These are phyloP conservation scores for Trichosporon asahii DNA, from an alignment of 1,284 basidiomycete species.

Conservation along the genomic window DNA sequence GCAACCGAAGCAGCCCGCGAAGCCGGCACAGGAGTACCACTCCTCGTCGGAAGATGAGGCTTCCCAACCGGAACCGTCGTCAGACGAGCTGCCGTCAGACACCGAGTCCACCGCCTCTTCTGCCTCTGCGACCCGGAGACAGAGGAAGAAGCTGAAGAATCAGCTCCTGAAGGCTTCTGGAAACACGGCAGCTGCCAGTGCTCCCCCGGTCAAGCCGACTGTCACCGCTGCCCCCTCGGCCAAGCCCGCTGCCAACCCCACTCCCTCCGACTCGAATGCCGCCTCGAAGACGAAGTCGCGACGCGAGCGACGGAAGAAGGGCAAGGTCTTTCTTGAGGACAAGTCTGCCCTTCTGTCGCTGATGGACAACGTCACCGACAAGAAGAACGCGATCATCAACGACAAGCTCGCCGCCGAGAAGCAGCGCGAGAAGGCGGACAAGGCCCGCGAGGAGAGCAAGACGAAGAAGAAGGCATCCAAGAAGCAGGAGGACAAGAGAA, in stretches of 20 bases:
- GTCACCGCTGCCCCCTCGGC: not conserved
- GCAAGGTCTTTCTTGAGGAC: conserved; percentile 48
- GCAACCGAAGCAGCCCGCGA: not conserved
- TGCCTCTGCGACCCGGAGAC: not conserved
- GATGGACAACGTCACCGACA: conserved; percentile 31
- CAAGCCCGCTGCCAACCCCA: not conserved
- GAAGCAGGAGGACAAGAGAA: conserved; percentile 27
- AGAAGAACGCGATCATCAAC: conserved; percentile 27
- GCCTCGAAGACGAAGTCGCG: conserved; percentile 10
- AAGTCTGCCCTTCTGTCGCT: conserved; percentile 33
- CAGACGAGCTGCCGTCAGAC: not conserved
- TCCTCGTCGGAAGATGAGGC: conserved; percentile 19
- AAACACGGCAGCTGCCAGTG: not conserved
- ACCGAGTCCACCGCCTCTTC: not conserved
- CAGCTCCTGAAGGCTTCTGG: not conserved
- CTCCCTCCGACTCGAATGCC: not conserved
- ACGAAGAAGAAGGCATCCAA: conserved; percentile 15
- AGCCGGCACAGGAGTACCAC: conserved; percentile 12
- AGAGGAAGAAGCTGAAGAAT: not conserved
- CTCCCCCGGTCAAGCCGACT: not conserved
- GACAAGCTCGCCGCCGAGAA: conserved; percentile 23
- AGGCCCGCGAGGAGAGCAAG: not conserved
- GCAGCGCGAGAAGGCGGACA: conserved; percentile 13
- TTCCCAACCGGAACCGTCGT: not conserved
- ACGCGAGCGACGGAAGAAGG: conserved; percentile 43